These are phyloP conservation scores for Cutaneotrichosporon sp. DNA, from an alignment of 1,284 basidiomycete genomes.

Conservation along the genomic window DNA sequence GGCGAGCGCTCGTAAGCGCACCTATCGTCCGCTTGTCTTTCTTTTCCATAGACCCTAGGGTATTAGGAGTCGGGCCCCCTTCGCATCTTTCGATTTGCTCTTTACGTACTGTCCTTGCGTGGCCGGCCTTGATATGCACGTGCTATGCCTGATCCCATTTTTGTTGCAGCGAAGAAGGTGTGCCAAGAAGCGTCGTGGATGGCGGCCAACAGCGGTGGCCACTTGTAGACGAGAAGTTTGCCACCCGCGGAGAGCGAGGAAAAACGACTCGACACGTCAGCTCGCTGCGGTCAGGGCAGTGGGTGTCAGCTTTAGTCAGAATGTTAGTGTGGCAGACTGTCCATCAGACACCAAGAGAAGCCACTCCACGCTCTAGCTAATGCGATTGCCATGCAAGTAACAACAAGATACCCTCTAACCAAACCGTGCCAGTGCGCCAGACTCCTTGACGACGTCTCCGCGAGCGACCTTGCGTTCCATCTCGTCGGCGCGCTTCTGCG, in stretches of 20 bases:
- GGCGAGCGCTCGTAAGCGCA: constrained; percentile 69
- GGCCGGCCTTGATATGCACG: constrained; percentile 16
- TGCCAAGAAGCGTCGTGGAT: too few species aligned
- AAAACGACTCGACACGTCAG: too few species aligned
- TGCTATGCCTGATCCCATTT: constrained; percentile 3
- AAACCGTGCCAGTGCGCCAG: constrained; percentile 34
- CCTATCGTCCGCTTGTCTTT: neutral
- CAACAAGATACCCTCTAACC: constrained; percentile 15
- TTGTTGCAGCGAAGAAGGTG: neutral
- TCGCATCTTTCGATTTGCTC: constrained; percentile 19
- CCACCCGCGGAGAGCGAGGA: too few species aligned
- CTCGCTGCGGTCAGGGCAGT: too few species aligned
- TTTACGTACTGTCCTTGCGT: constrained; percentile 13
- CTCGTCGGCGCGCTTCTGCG: constrained; percentile 30
- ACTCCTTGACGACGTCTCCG: constrained; percentile 33
- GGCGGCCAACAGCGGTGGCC: too few species aligned
- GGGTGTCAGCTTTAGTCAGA: too few species aligned
- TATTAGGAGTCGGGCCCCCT: neutral
- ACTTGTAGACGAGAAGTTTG: too few species aligned
- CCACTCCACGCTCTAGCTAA: too few species aligned
- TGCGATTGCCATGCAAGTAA: constrained; percentile 2
- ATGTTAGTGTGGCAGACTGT: too few species aligned
- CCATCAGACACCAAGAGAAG: too few species aligned
- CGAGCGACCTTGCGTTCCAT: constrained; percentile 20
- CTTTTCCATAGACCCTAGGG: too few species aligned